A percentile compares a stretch with the other conserved stretches of the same genome.
These are phyloP conservation scores for Chaetomium sp. DNA, from an alignment of 2,329 filamentous ascomycete genomes.

Conservation along the genomic window DNA sequence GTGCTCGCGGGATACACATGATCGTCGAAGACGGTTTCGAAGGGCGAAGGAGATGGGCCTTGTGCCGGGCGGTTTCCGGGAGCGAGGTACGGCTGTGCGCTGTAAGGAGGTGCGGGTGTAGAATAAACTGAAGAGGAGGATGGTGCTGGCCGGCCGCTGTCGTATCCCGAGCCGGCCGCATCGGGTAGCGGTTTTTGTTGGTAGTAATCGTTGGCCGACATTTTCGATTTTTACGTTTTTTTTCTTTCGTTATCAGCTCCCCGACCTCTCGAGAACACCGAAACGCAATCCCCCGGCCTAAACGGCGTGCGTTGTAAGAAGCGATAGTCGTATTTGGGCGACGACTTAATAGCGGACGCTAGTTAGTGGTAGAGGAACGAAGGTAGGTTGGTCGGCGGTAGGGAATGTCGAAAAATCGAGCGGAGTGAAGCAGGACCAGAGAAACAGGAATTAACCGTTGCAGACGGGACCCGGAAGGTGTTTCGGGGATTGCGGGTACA, in stretches of 20 bases:
- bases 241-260: conserved; percentile 25
- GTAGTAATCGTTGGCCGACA: conserved; percentile 67
- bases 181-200: conserved; percentile 44
- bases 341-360: background rate
- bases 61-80: conserved; percentile 35
- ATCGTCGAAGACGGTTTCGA: conserved; percentile 69
- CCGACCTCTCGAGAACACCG: conserved; percentile 14
- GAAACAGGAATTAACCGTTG: conserved; percentile 5
- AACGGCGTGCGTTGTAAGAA: conserved; percentile 11
- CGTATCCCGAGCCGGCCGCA: conserved; percentile 45
- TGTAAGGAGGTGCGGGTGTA: conserved; percentile 38
- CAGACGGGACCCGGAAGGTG: background rate
- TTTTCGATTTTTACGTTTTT: conserved; percentile 25
- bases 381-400: background rate
- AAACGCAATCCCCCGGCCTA: conserved; percentile 12
- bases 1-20: conserved; percentile 62
- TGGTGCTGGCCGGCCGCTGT: conserved; percentile 23
- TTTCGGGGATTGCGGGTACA: conserved; percentile 10
- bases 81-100: conserved; percentile 42
- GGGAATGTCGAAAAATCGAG: background rate
- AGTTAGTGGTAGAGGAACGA: background rate
- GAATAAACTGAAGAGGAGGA: conserved; percentile 28
- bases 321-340: background rate
- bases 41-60: conserved; percentile 52
- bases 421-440: background rate